Conservation (phyloP, 2,329 filamentous ascomycete species). For the Phyllosticta paracitricarpa region DNA sequence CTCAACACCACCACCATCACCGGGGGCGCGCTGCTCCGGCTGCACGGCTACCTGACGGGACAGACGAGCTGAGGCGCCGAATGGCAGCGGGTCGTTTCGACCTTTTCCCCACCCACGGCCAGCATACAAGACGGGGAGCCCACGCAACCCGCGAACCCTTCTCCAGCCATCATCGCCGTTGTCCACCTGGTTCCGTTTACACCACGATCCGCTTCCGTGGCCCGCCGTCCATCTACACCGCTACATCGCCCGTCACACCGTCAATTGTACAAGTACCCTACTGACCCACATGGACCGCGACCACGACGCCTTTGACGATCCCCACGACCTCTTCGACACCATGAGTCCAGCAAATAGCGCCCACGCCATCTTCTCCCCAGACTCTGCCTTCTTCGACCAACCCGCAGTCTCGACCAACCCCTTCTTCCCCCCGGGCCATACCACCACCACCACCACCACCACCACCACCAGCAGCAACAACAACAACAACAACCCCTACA, state of each 20-base stretch:
- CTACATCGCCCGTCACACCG: constrained; percentile 22
- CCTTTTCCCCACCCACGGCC: constrained; percentile 6
- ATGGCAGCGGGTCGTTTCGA: constrained; percentile 5
- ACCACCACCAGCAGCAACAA: constrained; percentile 9
- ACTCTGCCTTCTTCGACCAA: constrained; percentile 40
- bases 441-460: no score
- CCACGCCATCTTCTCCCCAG: constrained; percentile 42
- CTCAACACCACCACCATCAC: no score
- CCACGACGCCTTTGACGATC: constrained; percentile 11
- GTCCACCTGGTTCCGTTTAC: constrained; percentile 4
- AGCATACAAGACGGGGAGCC: constrained; percentile 7
- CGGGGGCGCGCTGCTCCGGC: not conserved
- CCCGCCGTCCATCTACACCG: constrained; percentile 1
- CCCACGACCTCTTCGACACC: constrained; percentile 29
- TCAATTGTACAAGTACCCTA: constrained; percentile 27
- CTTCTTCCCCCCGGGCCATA: constrained; percentile 28
- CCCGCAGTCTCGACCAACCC: constrained; percentile 33
- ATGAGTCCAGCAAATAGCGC: constrained; percentile 40
- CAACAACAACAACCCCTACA: constrained; percentile 50
- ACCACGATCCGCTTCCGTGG: constrained; percentile 6
- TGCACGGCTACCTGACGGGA: constrained; percentile 10
- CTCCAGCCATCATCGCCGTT: constrained; percentile 7
- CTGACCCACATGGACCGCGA: constrained; percentile 30
- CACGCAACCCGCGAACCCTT: constrained; percentile 5
- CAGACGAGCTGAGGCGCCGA: constrained; percentile 5